Conservation (phyloP, 2,329 filamentous ascomycete genomes). For the Ceratocystis smalleyi region DNA sequence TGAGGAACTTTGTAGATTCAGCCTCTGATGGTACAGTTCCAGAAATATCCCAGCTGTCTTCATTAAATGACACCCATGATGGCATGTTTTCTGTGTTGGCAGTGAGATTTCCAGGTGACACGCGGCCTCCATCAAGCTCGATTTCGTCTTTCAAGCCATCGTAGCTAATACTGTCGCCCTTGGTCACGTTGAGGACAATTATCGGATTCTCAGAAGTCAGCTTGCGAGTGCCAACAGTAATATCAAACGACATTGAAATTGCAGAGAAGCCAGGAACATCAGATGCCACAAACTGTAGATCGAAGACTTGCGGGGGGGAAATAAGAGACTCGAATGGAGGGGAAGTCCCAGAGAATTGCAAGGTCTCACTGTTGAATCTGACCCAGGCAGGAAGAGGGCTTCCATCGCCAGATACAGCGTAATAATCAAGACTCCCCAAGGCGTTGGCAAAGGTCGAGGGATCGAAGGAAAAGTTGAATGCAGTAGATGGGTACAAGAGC, state of each 20-base stretch:
- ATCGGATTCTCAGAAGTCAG: slow-evolving; percentile 46
- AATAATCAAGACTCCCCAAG: slow-evolving; percentile 46
- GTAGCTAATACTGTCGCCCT: slow-evolving; percentile 36
- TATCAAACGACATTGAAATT: slow-evolving; percentile 47
- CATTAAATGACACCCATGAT: slow-evolving; percentile 54
- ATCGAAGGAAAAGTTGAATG: slow-evolving; percentile 40
- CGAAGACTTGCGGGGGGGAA: slow-evolving; percentile 55
- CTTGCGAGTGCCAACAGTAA: slow-evolving; percentile 56
- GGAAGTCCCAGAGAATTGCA: slow-evolving; percentile 57
- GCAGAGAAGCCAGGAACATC: slow-evolving; percentile 66
- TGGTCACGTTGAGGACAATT: slow-evolving; percentile 42
- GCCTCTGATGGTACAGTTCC: slow-evolving; percentile 49
- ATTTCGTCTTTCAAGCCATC: slow-evolving; percentile 35
- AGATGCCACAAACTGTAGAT: slow-evolving; percentile 59
- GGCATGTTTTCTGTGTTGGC: slow-evolving; percentile 41
- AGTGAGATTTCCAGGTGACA: slow-evolving; percentile 36
- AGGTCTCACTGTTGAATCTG: slow-evolving; percentile 45
- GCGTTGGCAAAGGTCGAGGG: slow-evolving; percentile 47
- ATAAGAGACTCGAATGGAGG: slow-evolving; percentile 48
- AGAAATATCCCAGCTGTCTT: slow-evolving; percentile 41
- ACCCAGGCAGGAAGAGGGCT: slow-evolving; percentile 81
- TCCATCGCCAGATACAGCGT: slow-evolving; percentile 59
- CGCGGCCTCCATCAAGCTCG: slow-evolving; percentile 40
- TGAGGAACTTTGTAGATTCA: slow-evolving; percentile 44
- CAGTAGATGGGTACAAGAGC: slow-evolving; percentile 36